Evolutionary conservation across 805 yeast species (phyloP).

Genomic region (Spathaspora passalidarum): DNA sequence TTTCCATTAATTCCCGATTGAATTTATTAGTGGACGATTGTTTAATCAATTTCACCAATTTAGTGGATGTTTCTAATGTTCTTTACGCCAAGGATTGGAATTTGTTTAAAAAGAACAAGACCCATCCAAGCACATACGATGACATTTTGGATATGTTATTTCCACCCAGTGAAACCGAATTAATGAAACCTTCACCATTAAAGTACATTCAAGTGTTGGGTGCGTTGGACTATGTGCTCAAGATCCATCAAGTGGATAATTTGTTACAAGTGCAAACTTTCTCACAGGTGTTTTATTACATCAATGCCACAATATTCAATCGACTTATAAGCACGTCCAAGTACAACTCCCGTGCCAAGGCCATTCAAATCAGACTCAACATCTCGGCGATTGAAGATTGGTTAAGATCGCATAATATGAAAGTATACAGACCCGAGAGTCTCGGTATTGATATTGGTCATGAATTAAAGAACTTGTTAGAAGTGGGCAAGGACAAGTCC

Average conservation of each 20-base stretch:
- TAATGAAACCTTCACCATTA: slow-evolving; percentile 86
- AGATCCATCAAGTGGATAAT: slow-evolving; percentile 76
- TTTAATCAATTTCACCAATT: slow-evolving; percentile 70
- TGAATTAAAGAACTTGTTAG: slow-evolving; percentile 22
- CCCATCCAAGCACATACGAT: slow-evolving; percentile 54
- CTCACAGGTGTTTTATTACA: slow-evolving; percentile 74
- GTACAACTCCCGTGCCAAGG: slow-evolving; percentile 75
- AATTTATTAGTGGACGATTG: slow-evolving; percentile 60
- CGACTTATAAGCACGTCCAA: slow-evolving; percentile 63
- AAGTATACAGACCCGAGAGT: slow-evolving; percentile 27
- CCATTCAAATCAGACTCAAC: slow-evolving; percentile 86
- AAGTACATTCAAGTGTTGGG: slow-evolving; percentile 82
- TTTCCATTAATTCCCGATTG: slow-evolving; percentile 61
- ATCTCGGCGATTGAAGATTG: slow-evolving; percentile 89
- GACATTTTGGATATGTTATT: slow-evolving; percentile 72
- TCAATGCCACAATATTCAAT: slow-evolving; percentile 72
- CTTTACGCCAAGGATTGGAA: slow-evolving; percentile 72
- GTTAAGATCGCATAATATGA: slow-evolving; percentile 69
- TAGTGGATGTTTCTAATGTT: slow-evolving; percentile 77
- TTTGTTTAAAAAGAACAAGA: slow-evolving; percentile 42
- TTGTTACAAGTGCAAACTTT: slow-evolving; percentile 75
- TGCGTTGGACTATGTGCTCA: slow-evolving; percentile 81
- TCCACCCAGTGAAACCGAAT: slow-evolving; percentile 80
- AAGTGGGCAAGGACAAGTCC: slow-evolving; percentile 21
- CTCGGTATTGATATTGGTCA: slow-evolving; percentile 14